Evolutionary conservation across 2,329 filamentous ascomycete genomes (phyloP).

Genomic region (Aspergillus carbonarius): DNA sequence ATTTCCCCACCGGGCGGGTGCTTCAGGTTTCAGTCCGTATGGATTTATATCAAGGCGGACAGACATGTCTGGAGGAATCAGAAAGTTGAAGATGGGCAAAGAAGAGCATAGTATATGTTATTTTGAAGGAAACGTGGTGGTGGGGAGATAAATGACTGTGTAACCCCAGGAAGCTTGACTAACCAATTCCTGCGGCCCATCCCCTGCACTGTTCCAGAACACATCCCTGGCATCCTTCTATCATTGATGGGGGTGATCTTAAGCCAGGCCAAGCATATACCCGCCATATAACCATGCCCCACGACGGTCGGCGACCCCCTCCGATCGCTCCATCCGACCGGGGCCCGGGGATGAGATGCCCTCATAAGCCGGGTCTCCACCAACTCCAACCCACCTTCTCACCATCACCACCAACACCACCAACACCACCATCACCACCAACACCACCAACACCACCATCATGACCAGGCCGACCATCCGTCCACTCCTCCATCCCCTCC

Average conservation of each 20-base stretch:
- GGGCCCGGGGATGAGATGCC: not conserved
- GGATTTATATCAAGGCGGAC: no score
- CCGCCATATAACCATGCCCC: not conserved
- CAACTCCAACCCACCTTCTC: not conserved
- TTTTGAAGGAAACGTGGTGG: no score
- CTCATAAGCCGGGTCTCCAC: not conserved
- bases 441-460: no score
- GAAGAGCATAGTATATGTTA: no score
- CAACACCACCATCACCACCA: not conserved
- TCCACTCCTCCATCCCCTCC: not conserved
- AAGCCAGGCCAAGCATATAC: not conserved
- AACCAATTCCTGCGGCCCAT: no score
- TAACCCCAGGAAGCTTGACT: no score
- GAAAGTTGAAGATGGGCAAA: no score
- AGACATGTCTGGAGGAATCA: no score
- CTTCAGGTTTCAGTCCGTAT: no score
- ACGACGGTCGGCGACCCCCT: not conserved
- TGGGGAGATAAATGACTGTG: no score
- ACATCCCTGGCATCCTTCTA: not conserved
- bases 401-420: not conserved
- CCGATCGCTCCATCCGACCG: not conserved
- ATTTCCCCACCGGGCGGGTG: no score
- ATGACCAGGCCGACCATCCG: not conserved
- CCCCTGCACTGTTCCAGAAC: no score
- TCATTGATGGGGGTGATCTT: not conserved